Evolutionary conservation across 164 flowering plant genomes (phyloP), one percentile per base, ranked within the genome.

Genomic region (Annona squamosa): DNA sequence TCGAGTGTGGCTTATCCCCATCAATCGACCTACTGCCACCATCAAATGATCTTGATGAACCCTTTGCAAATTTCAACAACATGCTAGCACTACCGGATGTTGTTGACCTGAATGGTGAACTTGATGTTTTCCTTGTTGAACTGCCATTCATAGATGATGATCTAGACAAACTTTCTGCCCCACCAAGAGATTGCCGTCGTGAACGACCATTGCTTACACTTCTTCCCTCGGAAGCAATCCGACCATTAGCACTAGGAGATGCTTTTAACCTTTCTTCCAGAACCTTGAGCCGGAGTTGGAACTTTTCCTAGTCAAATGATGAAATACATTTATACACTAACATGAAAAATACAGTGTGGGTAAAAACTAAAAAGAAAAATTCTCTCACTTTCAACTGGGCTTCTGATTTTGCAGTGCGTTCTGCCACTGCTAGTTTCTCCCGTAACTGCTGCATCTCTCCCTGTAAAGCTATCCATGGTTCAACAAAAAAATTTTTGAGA

Each of bases 371-470:
- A 41, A 57, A 74, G 19, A 64, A 63, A 9, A 65, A 46, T 19
- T 41, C 63, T 18, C 82, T 79, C 73, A 90, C 92, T 71, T 90
- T 90, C 65, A 90, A 62, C 61, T 86, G 89, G 69, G 92, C 92
- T 86, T 90, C 94, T 46, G 94, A 83, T 68, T 82, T 88, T 70
- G 94, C 88, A 43, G 94, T 76, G 4, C 94, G 89, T 75, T 90
- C 92, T 12, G 85, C 85, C 57, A 87, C 77, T 7, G 91, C 84
- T 56, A 90, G 77, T 75, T 90, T 90, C 52, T 90, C 92, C 37
- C 87, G 86, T 67, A 90, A 88, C 63, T 86, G 91, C 69, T 88
- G 91, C 89, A 90, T 88, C 76, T 90, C 94, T 73, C 92, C 94
- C 94, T 90, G 67, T 43, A 75, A 16, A 72, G 13, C 9, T 9